Percentiles rank a stretch among this genome's conserved stretches.
Conservation (phyloP, 2,329 filamentous ascomycete species). For the Plectosphaerella cucumerina region DNA sequence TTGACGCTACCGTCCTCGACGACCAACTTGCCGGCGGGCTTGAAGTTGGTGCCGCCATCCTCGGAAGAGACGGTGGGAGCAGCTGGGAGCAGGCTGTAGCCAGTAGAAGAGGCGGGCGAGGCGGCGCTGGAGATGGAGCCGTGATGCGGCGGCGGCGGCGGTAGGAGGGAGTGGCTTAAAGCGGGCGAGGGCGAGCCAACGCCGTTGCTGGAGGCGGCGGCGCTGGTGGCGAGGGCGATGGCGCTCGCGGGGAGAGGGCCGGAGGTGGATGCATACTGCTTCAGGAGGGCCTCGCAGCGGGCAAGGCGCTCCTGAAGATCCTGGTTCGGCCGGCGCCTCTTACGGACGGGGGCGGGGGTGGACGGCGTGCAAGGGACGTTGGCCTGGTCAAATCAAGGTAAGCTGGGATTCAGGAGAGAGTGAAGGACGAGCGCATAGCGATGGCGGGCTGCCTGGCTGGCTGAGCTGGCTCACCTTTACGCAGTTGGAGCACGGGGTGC, state of each 20-base stretch:
- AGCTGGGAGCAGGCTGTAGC: not conserved
- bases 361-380: conserved; percentile 57
- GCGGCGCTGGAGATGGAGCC: conserved; percentile 9
- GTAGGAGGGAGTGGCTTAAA: conserved; percentile 6
- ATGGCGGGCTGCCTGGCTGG: not conserved
- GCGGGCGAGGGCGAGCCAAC: not conserved
- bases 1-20: conserved; percentile 50
- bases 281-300: conserved; percentile 54
- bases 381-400: conserved; percentile 35
- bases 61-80: not conserved
- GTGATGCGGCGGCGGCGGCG: conserved; percentile 5
- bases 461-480: conserved; percentile 43
- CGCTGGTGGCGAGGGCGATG: conserved; percentile 9
- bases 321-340: conserved; percentile 55
- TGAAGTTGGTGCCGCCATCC: conserved; percentile 29
- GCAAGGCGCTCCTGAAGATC: conserved; percentile 58
- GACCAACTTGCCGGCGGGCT: conserved; percentile 48
- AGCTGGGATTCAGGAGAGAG: not conserved
- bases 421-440: not conserved
- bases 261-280: conserved; percentile 45
- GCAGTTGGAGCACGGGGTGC: conserved; percentile 56
- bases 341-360: conserved; percentile 55
- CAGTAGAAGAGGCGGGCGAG: not conserved
- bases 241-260: conserved; percentile 1
- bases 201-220: conserved; percentile 5